Percentiles rank a stretch among this genome's conserved stretches.
These are phyloP conservation scores for Venturiaceae sp. DNA, from an alignment of 2,329 filamentous ascomycete species.

Conservation along the genomic window DNA sequence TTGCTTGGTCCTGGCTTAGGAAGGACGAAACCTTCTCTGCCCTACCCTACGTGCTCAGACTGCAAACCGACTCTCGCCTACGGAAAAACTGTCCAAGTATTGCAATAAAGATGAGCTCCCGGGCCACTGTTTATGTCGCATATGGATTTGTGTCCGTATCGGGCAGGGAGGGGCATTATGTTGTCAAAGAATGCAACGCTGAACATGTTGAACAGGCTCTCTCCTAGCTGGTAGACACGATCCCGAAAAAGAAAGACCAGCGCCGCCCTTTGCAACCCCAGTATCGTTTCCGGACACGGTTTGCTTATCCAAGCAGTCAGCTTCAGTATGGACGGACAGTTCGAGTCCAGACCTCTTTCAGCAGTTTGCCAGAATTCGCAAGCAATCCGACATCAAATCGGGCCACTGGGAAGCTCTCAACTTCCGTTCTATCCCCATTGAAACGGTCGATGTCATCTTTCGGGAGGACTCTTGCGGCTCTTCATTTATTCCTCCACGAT, in stretches of 20 bases:
- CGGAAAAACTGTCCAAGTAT: neutral
- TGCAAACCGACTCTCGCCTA: neutral
- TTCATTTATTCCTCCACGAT: constrained; percentile 28
- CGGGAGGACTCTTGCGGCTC: constrained; percentile 21
- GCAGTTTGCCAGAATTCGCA: constrained; percentile 32
- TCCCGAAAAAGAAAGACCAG: constrained; percentile 29
- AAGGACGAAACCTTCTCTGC: neutral
- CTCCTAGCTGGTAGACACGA: constrained; percentile 22
- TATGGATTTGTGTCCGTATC: neutral
- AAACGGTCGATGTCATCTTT: constrained; percentile 29
- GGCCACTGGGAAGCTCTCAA: constrained; percentile 32
- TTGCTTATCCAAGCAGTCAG: constrained; percentile 23
- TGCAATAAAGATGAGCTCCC: neutral
- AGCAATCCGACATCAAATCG: constrained; percentile 29
- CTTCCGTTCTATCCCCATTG: constrained; percentile 25
- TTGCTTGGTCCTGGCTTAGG: neutral
- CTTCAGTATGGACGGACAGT: constrained; percentile 22
- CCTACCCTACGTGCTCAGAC: neutral
- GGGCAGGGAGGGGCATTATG: neutral
- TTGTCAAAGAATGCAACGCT: neutral
- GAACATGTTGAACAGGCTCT: neutral
- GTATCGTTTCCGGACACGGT: constrained; percentile 42
- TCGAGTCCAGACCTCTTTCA: constrained; percentile 30
- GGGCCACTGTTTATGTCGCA: neutral
- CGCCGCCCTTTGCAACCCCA: constrained; percentile 38